Evolutionary conservation across 352 stramenopile species (phyloP), one percentile per base, ranked within the genome.

Genomic region (Aphanomyces cochlioides): DNA sequence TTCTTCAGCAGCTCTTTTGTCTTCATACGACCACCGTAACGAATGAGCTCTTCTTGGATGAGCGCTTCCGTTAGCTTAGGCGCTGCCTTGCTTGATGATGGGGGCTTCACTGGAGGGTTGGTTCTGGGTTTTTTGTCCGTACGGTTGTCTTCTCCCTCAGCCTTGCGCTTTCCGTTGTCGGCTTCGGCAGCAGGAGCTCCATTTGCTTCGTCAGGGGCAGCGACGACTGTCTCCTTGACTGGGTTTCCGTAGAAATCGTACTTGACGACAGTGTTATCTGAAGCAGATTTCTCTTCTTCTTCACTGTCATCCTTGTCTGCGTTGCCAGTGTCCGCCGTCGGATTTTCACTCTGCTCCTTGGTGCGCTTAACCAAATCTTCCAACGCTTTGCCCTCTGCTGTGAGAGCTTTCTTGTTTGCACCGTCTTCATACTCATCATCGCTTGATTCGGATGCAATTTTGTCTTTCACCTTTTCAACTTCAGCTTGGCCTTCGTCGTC

Each of bases 401-500:
- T 61, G 17, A 61, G 54, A 5, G 54, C 28, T 53, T 63, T 66
- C 34, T 66, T 48, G 21, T 36, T 66, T 5, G 13, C 34, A 19
- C 34, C 45, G 48, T 72, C 54, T 3, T 60, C 54, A 8, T 47
- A 60, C 47, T 72, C 54, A 36, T 64, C 58, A 6, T 72, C 54
- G 54, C 56, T 66, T 34, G 47, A 56, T 47, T 57, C 56, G 58
- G 58, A 72, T 7, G 64, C 53, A 17, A 48, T 36, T 41, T 40
- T 40, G 38, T 67, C 48, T 12, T 91, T 81, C 19, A 90, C 80
- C 19, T 90, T 79, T 28, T 92, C 77, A 56, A 95, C 90, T 77
- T 93, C 87, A 3, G 80, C 77, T n/a, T 92, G 85, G 47, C 86
- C 92, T 67, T 95, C 87, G 47, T 95, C 87, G 47, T 95, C 87